Base-by-base conservation (phyloP, 257 asterid species). In the Lycium barbarum region DNA sequence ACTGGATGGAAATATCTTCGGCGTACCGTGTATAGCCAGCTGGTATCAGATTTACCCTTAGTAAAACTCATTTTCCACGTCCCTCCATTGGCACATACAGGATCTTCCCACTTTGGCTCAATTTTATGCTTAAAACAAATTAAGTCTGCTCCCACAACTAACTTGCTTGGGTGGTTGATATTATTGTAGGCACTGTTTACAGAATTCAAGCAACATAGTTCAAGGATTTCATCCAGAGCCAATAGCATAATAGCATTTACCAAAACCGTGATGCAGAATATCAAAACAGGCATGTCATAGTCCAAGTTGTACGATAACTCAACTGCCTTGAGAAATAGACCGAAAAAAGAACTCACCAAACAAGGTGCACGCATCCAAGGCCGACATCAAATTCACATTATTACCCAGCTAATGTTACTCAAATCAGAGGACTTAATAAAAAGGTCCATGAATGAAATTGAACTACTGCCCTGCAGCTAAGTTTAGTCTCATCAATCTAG, bases 41-140 rank as follows among this genome's bases (percentile, higher is more conserved):
- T 53, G 67, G 93, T 91, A 86, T 97, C 98, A 66, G 95, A 88
- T 92, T 95, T 97, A 54, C 89, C 90, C 94, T 90, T 90, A 2
- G 85, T 0, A 83, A 89, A 90, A 65, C 3, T 86, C 81, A 91
- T 84, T 33, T 97, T 95, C 98, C 99, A 97, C 83, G 88, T 93
- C 57, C 99, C 98, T 43, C 99, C 99, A 80, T 92, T 93, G 74
- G 96, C 95, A 90, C 99, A 97, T 84, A 95, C 76, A 81, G 99
- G 98, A 84, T 97, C 98, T 87, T 97, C 98, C 99, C 98, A 95
- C 84, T 92, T 91, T 57, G 99, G 99, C 88, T 90, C 93, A 74
- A 97, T 94, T 83, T 88, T 91, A 85, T 94, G 71, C 87, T 97
- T 97, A 91, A 97, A 97, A 88, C 98, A 95, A 86, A 93, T 82